A percentile compares a stretch with the other conserved stretches of the same genome.
Conservation (phyloP, 345 rosid genomes). For the Leavenworthia alabamica region DNA sequence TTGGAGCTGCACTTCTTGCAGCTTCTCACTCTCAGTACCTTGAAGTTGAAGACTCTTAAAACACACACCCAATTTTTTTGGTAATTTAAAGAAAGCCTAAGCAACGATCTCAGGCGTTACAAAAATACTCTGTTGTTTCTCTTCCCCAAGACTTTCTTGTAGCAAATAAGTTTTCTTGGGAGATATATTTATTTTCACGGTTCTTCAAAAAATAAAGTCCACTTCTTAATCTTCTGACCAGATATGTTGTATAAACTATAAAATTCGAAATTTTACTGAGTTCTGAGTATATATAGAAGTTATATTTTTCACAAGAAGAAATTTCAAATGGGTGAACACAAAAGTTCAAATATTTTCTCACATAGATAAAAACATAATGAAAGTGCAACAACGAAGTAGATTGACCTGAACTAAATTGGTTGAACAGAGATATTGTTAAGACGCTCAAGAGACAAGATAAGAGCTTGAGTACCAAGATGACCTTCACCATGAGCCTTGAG, state of each 20-base stretch:
- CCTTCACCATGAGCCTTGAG: slow-evolving; percentile 90
- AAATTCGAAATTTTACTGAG: too few relatives aligned
- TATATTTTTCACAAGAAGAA: neutral
- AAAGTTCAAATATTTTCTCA: neutral
- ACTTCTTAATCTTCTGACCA: too few relatives aligned
- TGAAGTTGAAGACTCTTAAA: slow-evolving; percentile 14
- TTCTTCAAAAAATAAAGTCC: too few relatives aligned
- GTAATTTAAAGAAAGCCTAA: slow-evolving; percentile 11
- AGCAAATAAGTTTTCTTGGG: slow-evolving; percentile 15
- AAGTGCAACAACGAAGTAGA: neutral
- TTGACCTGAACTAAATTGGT: neutral
- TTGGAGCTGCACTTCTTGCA: slow-evolving; percentile 72
- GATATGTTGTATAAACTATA: too few relatives aligned
- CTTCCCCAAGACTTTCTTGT: neutral
- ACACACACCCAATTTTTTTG: neutral
- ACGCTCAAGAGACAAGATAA: slow-evolving; percentile 76
- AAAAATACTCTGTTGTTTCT: neutral
- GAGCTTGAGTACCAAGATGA: slow-evolving; percentile 67
- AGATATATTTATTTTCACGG: slow-evolving; percentile 12
- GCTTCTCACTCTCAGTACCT: slow-evolving; percentile 64
- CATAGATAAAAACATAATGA: neutral
- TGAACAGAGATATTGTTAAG: slow-evolving; percentile 60
- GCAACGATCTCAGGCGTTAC: neutral
- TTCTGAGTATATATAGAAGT: neutral
- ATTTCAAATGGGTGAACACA: neutral